Percentiles rank a stretch among this genome's conserved stretches.
Conservation (phyloP, 2,329 filamentous ascomycete genomes). For the Basipetospora sp. region DNA sequence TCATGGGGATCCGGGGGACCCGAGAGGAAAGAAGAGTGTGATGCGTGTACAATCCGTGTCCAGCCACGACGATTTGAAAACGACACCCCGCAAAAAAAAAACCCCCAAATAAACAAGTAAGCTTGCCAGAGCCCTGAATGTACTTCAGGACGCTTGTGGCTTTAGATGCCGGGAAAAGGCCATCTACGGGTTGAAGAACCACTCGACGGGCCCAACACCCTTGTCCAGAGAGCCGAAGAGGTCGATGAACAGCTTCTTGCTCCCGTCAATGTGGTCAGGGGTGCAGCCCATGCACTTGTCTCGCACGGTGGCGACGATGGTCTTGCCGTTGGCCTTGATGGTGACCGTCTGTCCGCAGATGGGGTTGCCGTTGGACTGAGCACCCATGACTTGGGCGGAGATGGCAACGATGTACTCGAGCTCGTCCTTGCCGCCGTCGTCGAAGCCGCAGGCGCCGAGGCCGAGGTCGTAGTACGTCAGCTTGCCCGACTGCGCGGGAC, state of each 20-base stretch:
- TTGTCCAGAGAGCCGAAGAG: slow-evolving; percentile 31
- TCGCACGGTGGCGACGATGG: slow-evolving; percentile 41
- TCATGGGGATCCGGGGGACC: too few species aligned
- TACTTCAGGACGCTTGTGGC: too few species aligned
- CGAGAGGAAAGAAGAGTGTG: too few species aligned
- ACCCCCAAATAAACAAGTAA: too few species aligned
- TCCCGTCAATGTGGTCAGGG: slow-evolving; percentile 43
- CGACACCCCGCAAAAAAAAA: too few species aligned
- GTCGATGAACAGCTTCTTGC: slow-evolving; percentile 37
- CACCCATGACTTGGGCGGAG: slow-evolving; percentile 47
- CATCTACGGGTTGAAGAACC: slow-evolving; percentile 30
- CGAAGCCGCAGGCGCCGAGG: slow-evolving; percentile 51
- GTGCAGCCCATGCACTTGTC: slow-evolving; percentile 66
- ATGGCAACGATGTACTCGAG: slow-evolving; percentile 54
- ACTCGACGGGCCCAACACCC: slow-evolving; percentile 28
- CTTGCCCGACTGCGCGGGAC: slow-evolving; percentile 38
- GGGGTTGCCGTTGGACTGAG: slow-evolving; percentile 49
- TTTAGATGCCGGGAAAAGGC: too few species aligned
- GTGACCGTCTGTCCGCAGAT: slow-evolving; percentile 56
- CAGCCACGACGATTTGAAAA: too few species aligned
- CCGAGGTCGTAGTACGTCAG: slow-evolving; percentile 63
- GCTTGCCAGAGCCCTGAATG: too few species aligned
- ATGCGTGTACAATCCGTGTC: too few species aligned
- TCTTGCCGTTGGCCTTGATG: slow-evolving; percentile 45
- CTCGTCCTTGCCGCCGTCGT: slow-evolving; percentile 41